Conservation (phyloP, 1,284 basidiomycete genomes). For the Trichosporon sp. region DNA sequence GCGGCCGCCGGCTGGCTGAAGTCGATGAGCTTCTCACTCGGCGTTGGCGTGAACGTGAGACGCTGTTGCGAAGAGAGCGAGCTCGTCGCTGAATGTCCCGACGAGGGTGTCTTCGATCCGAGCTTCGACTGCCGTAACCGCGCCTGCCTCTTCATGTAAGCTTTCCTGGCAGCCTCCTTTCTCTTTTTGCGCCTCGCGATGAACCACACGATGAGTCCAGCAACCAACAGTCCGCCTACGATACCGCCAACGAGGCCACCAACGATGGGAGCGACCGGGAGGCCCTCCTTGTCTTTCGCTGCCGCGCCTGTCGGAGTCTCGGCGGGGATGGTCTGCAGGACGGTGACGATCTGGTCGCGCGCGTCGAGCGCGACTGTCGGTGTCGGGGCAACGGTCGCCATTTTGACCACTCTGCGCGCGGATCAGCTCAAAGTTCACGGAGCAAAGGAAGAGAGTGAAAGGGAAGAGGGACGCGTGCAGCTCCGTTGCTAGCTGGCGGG, state of each 20-base stretch:
- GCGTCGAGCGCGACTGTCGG: constrained; percentile 15
- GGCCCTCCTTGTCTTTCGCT: not conserved
- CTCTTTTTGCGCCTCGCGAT: constrained; percentile 31
- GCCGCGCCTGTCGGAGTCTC: not conserved
- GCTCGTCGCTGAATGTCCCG: constrained; percentile 8
- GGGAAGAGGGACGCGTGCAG: not conserved
- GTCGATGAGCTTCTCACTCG: constrained; percentile 16
- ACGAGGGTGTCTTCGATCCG: not conserved
- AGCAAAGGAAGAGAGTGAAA: not conserved
- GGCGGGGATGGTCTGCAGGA: constrained; percentile 21
- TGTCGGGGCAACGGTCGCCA: constrained; percentile 10
- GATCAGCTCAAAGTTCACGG: not conserved
- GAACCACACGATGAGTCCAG: constrained; percentile 31
- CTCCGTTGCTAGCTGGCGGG: not conserved
- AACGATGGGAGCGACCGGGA: constrained; percentile 34
- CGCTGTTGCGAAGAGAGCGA: constrained; percentile 13
- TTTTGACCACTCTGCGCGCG: not conserved
- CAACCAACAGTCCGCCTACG: constrained; percentile 33
- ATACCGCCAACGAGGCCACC: constrained; percentile 44
- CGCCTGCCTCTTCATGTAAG: constrained; percentile 21
- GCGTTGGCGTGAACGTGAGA: constrained; percentile 6
- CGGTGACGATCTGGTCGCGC: constrained; percentile 28
- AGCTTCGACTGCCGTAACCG: constrained; percentile 14
- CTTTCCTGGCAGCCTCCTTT: constrained; percentile 27
- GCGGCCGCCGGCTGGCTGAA: constrained; percentile 2